phyloP scores from a whole-genome alignment of 1,139 yeast species.

The Meyerozyma carpophila region DNA sequence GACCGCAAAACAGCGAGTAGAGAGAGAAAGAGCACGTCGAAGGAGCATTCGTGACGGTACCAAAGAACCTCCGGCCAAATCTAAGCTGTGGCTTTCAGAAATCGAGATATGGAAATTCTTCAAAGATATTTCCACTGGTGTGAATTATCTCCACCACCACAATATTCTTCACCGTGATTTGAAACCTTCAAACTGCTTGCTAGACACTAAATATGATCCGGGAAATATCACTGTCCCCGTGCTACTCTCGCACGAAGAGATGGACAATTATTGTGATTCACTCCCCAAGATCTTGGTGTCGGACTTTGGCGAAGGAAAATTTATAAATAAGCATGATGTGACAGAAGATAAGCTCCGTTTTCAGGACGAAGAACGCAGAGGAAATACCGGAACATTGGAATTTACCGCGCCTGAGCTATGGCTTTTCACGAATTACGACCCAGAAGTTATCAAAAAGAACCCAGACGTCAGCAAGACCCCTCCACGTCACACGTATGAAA shows the following conservation, averaged over 20 bases:
- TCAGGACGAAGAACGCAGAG: conserved; percentile 28
- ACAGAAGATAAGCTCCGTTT: conserved; percentile 27
- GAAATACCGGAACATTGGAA: conserved; percentile 82
- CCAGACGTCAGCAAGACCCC: background rate
- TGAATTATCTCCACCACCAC: conserved; percentile 62
- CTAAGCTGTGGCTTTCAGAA: conserved; percentile 22
- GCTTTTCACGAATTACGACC: conserved; percentile 22
- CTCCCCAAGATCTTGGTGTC: conserved; percentile 73
- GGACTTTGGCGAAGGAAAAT: conserved; percentile 86
- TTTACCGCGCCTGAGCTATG: conserved; percentile 83
- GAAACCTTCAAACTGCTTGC: conserved; percentile 80
- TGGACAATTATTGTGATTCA: conserved; percentile 19
- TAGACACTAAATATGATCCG: conserved; percentile 34
- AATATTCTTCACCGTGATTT: conserved; percentile 82
- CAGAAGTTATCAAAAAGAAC: conserved; percentile 3
- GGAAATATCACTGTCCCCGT: conserved; percentile 5
- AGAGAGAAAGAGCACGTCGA: conserved; percentile 19
- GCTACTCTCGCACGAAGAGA: conserved; percentile 8
- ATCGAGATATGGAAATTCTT: conserved; percentile 57
- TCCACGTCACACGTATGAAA: conserved; percentile 38
- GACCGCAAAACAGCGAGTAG: conserved; percentile 24
- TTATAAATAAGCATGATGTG: conserved; percentile 42
- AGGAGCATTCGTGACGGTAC: conserved; percentile 8
- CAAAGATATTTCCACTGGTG: conserved; percentile 63
- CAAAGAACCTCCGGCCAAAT: conserved; percentile 12